Evolutionary conservation across 805 yeast genomes (phyloP), one percentile per base, ranked within the genome.

Genomic region (Ogataea pignaliae): DNA sequence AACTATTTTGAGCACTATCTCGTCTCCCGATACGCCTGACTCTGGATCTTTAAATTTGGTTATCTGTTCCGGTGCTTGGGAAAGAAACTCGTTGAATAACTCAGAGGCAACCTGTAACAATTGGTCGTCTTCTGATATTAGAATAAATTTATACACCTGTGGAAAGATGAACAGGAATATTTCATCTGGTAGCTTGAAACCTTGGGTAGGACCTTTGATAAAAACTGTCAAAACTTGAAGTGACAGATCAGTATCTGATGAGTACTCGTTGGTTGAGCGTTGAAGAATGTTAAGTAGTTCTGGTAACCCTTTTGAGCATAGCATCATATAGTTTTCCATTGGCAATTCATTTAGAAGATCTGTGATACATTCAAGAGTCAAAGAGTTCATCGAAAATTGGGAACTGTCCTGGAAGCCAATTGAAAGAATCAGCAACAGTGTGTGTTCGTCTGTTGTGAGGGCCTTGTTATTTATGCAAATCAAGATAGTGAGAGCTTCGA

Each of bases 81-180:
- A 65, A 18, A 88, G 65, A 34, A 89, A 62, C 28, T 75, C 77
- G 46, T 81, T 80, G 54, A 85, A 79, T 4, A 83, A 81, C 47
- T 85, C 91, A 0, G 91, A 85, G 2, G 89, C 83, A 10, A 79
- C 68, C 63, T 89, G 96, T 29, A 89, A 61, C 9, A 88, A 73
- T 56, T 84, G 88, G 53, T 85, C 87, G 60, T 89, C 97, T n/a
- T 62, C 67, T 0, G 88, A 73, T 2, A 44, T 45, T 32, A 72
- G 46, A 6, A 76, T 60, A 40, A 76, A 59, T 16, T 63, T 61
- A 41, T 67, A 61, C 52, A 79, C 50, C 2, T 60, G 54, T 0
- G 81, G 76, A 50, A 75, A 76, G 2, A 72, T 59, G 44, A 61
- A 65, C 39, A 63, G 42, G 61, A 75, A 72, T 36, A 79, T 54